Evolutionary conservation across 2,329 filamentous ascomycete genomes (phyloP).

Genomic region (Aspergillus sp.): DNA sequence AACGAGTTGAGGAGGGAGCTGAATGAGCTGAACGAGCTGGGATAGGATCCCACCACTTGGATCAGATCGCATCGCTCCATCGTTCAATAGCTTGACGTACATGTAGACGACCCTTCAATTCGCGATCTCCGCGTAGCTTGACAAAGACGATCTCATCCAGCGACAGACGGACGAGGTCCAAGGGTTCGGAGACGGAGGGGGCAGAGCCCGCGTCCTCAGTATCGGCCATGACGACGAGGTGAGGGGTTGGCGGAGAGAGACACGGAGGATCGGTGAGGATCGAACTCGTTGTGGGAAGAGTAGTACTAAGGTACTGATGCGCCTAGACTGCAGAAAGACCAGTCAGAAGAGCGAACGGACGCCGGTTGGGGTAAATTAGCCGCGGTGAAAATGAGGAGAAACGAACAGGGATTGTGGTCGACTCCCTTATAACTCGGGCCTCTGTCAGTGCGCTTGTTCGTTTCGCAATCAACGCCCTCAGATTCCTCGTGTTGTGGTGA

Average conservation of each 20-base stretch:
- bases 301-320: background rate
- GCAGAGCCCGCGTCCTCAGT: conserved; percentile 67
- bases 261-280: conserved; percentile 2
- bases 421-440: background rate
- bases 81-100: conserved; percentile 53
- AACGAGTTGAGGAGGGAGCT: no score
- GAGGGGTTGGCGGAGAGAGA: background rate
- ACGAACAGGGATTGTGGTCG: conserved; percentile 1
- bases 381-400: conserved; percentile 11
- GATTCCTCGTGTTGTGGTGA: background rate
- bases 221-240: conserved; percentile 68
- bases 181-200: conserved; percentile 75
- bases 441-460: no score
- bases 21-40: no score
- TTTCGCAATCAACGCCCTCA: no score
- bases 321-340: no score
- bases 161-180: conserved; percentile 91
- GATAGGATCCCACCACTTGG: no score
- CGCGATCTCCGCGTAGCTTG: conserved; percentile 91
- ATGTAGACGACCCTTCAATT: conserved; percentile 92
- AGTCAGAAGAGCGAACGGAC: background rate
- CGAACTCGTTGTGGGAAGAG: background rate
- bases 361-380: background rate
- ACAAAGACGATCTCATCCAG: conserved; percentile 97
- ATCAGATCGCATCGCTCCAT: background rate